These are phyloP conservation scores for Xylaria sp. DNA, from an alignment of 2,329 filamentous ascomycete genomes.

Conservation along the genomic window DNA sequence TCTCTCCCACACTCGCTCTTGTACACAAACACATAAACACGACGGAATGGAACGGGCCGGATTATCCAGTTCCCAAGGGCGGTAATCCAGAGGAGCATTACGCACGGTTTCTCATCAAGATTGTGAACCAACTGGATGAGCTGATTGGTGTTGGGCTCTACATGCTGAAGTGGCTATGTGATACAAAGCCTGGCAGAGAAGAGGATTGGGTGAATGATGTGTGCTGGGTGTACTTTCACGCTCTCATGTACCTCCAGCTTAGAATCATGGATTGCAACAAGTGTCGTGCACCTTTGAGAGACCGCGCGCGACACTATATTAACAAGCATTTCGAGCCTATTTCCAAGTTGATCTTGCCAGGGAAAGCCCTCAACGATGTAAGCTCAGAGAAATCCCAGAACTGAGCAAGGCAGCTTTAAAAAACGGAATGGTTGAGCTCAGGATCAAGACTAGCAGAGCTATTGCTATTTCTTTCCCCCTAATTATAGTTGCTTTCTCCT, in stretches of 20 bases:
- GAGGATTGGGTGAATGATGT: slow-evolving; percentile 31
- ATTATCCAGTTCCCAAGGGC: background rate
- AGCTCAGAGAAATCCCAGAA: background rate
- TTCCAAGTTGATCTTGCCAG: background rate
- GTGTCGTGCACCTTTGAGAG: slow-evolving; percentile 8
- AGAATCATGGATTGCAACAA: slow-evolving; percentile 38
- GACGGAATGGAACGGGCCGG: slow-evolving; percentile 3
- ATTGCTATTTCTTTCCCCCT: background rate
- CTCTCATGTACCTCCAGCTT: slow-evolving; percentile 46
- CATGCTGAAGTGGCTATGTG: slow-evolving; percentile 41
- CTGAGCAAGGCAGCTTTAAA: background rate
- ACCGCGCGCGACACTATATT: slow-evolving; percentile 11
- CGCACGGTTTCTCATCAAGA: slow-evolving; percentile 39
- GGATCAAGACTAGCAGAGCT: background rate
- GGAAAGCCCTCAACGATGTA: background rate
- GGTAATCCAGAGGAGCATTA: slow-evolving; percentile 41
- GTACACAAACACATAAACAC: slow-evolving; percentile 21
- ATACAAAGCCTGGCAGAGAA: background rate
- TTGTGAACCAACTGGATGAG: slow-evolving; percentile 3
- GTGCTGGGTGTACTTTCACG: slow-evolving; percentile 43
- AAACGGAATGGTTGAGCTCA: background rate
- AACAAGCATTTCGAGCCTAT: background rate
- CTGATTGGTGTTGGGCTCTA: background rate
- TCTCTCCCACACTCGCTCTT: slow-evolving; percentile 24
- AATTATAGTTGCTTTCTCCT: too few species aligned